A percentile compares a stretch with the other conserved stretches of the same genome.
Conservation (phyloP, 768 basidiomycete genomes). For the Suillus alpinus region DNA sequence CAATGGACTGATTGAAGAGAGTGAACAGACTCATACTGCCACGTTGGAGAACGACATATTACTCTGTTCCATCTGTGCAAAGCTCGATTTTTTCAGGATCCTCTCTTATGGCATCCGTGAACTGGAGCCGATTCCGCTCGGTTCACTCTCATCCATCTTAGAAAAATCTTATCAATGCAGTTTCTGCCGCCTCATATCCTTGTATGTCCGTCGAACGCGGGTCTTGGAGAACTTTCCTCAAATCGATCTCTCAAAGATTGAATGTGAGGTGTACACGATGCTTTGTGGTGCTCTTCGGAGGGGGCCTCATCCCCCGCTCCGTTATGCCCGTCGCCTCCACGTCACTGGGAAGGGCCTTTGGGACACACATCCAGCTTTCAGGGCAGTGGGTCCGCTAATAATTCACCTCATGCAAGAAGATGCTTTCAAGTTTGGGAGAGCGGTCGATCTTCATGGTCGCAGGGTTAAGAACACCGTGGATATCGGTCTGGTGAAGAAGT, state of each 20-base stretch:
- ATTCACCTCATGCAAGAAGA: slow-evolving; percentile 8
- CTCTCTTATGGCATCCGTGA: slow-evolving; percentile 2
- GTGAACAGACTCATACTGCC: neutral
- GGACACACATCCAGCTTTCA: neutral
- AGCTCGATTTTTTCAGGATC: slow-evolving; percentile 4
- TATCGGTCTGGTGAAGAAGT: slow-evolving; percentile 4
- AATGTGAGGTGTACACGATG: neutral
- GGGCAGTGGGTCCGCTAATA: neutral
- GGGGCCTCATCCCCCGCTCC: neutral
- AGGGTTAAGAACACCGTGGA: slow-evolving; percentile 3
- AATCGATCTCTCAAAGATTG: slow-evolving; percentile 3
- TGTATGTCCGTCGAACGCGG: slow-evolving; percentile 2
- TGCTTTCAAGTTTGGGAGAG: slow-evolving; percentile 4
- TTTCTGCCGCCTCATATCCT: slow-evolving; percentile 6
- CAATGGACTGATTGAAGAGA: neutral
- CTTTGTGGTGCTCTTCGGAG: neutral
- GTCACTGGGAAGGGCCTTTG: neutral
- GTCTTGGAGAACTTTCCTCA: slow-evolving; percentile 1
- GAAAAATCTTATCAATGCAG: slow-evolving; percentile 4
- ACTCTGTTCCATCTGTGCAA: slow-evolving; percentile 6
- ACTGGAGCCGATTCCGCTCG: neutral
- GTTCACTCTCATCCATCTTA: slow-evolving; percentile 1
- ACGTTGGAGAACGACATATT: neutral
- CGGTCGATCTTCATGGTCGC: slow-evolving; percentile 5
- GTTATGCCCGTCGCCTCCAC: neutral